Conservation (phyloP, 441 rosid species). For the Capsella rubella region DNA sequence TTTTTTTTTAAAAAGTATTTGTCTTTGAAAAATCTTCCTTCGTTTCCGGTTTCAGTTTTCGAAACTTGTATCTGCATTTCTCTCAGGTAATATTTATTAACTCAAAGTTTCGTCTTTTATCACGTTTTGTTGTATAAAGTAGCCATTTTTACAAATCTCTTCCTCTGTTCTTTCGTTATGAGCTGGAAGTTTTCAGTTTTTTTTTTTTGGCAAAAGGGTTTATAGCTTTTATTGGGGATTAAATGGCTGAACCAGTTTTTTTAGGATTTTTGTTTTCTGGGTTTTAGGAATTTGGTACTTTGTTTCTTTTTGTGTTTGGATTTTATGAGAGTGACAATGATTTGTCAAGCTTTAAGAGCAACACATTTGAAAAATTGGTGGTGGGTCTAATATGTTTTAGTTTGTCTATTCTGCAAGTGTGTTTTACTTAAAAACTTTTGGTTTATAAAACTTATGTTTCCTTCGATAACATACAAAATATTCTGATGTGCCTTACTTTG, state of each 20-base stretch:
- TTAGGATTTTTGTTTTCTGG: background rate
- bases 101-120: conserved; percentile 23
- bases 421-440: conserved; percentile 13
- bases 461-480: background rate
- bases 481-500: conserved; percentile 5
- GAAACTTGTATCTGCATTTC: conserved; percentile 29
- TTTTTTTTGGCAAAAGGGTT: background rate
- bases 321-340: conserved; percentile 40
- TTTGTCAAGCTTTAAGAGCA: conserved; percentile 30
- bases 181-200: background rate
- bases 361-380: conserved; percentile 33
- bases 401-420: conserved; percentile 45
- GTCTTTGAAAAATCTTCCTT: background rate
- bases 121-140: background rate
- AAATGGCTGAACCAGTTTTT: conserved; percentile 7
- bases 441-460: background rate
- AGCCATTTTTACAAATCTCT: background rate
- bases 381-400: conserved; percentile 34
- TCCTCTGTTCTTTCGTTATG: conserved; percentile 12
- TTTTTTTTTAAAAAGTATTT: too few species aligned
- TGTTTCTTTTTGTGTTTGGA: background rate
- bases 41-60: conserved; percentile 24
- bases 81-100: conserved; percentile 11
- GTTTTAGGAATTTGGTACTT: conserved; percentile 21
- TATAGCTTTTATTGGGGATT: background rate